Conservation (phyloP, 1,284 basidiomycete genomes). For the Lentinula novae-zelandiae region DNA sequence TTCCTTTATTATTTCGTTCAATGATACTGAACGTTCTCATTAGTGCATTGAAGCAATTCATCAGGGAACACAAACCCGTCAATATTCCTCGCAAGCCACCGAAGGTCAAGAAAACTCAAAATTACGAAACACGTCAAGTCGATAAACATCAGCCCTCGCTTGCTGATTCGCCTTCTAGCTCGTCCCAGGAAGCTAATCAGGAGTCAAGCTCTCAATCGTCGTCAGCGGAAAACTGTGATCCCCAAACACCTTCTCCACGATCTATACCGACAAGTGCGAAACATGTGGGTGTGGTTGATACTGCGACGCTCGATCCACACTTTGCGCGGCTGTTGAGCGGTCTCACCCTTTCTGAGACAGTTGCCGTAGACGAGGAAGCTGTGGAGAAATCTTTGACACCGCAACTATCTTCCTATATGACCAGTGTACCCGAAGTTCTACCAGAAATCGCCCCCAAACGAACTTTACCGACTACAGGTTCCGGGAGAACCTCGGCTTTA, state of each 20-base stretch:
- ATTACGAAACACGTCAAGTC: background rate
- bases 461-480: background rate
- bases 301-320: conserved; percentile 54
- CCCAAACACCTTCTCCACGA: conserved; percentile 60
- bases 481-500: background rate
- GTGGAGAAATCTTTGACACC: conserved; percentile 16
- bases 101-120: conserved; percentile 21
- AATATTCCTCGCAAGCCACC: conserved; percentile 28
- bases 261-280: conserved; percentile 35
- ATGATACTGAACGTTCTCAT: conserved; percentile 13
- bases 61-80: conserved; percentile 49
- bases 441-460: conserved; percentile 15
- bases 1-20: conserved; percentile 8
- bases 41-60: conserved; percentile 66
- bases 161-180: conserved; percentile 17
- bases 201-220: conserved; percentile 68
- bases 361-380: conserved; percentile 13
- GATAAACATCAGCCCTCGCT: conserved; percentile 20
- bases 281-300: conserved; percentile 8
- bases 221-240: conserved; percentile 41
- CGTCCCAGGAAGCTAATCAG: conserved; percentile 34
- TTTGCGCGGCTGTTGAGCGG: conserved; percentile 64
- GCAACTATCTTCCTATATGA: background rate
- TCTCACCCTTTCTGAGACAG: conserved; percentile 57
- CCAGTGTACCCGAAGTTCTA: background rate